Evolutionary conservation across 306 rosid species (phyloP).

Genomic region (Malus asiatica): DNA sequence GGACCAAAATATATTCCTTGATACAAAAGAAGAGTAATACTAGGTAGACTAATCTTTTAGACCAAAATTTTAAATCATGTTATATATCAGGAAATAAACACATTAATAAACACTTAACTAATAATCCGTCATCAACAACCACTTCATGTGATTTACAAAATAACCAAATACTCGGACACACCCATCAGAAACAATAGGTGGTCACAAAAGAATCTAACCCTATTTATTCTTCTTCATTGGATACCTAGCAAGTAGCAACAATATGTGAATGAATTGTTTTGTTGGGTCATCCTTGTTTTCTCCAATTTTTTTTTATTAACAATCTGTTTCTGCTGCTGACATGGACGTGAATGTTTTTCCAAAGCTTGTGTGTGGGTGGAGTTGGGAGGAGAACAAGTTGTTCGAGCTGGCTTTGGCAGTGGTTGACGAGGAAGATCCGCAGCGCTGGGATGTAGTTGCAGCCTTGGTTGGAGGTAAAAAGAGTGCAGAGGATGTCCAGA

Average conservation of each 20-base stretch:
- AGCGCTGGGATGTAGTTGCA: conserved; percentile 62
- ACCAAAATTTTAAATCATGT: no score
- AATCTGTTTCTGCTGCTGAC: not conserved
- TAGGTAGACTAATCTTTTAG: no score
- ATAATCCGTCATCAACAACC: no score
- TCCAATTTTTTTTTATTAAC: not conserved
- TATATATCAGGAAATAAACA: no score
- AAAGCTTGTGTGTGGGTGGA: conserved; percentile 48
- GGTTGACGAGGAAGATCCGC: conserved; percentile 64
- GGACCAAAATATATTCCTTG: not conserved
- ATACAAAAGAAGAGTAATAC: not conserved
- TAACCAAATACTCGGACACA: conserved; percentile 5
- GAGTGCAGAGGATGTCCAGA: conserved; percentile 59
- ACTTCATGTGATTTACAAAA: not conserved
- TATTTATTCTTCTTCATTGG: not conserved
- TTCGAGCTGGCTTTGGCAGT: conserved; percentile 72
- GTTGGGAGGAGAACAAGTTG: conserved; percentile 82
- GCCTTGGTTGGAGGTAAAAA: conserved; percentile 63
- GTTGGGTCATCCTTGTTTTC: conserved; percentile 8
- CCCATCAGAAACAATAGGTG: not conserved
- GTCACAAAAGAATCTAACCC: conserved; percentile 3
- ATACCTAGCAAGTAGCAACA: not conserved
- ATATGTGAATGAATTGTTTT: not conserved
- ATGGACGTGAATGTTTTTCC: conserved; percentile 32
- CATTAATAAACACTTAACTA: no score